These are phyloP conservation scores for Mortierella sp. DNA, from an alignment of 371 early-diverging fungal genomes.

Conservation along the genomic window DNA sequence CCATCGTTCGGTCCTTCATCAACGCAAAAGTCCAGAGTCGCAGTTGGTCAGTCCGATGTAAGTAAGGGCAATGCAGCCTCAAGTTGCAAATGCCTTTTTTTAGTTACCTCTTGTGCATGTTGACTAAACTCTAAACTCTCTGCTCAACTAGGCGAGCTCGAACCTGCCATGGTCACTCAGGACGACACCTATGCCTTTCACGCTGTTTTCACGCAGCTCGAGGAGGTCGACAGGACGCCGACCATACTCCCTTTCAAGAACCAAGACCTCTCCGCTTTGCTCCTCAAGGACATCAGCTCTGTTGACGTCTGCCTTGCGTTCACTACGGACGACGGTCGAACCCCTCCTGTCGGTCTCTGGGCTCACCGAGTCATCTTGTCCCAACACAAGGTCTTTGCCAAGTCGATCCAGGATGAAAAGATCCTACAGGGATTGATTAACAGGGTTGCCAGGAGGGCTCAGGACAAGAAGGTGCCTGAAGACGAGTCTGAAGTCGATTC, in stretches of 20 bases:
- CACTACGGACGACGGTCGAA: not conserved
- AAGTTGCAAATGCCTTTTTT: too few relatives aligned
- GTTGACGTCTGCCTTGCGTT: slow-evolving; percentile 15
- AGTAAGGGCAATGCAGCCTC: too few relatives aligned
- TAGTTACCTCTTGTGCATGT: too few relatives aligned
- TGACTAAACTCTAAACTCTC: too few relatives aligned
- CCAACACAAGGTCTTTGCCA: not conserved
- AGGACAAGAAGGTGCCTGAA: not conserved
- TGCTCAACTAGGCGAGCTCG: too few relatives aligned
- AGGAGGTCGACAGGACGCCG: too few relatives aligned
- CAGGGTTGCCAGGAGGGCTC: not conserved
- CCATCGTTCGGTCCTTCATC: too few relatives aligned
- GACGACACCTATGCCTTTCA: not conserved
- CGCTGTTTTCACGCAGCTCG: not conserved
- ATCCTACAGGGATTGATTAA: too few relatives aligned
- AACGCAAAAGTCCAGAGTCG: too few relatives aligned
- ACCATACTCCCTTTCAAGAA: not conserved
- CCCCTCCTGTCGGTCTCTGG: not conserved
- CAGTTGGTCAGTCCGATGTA: too few relatives aligned
- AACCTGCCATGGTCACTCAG: too few relatives aligned
- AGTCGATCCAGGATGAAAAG: slow-evolving; percentile 6
- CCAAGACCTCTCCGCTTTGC: not conserved
- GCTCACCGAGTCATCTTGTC: not conserved
- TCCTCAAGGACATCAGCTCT: slow-evolving; percentile 17
- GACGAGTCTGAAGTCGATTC: not conserved